These are phyloP conservation scores for Wolfiporia cocos DNA, from an alignment of 1,284 basidiomycete species.

Conservation along the genomic window DNA sequence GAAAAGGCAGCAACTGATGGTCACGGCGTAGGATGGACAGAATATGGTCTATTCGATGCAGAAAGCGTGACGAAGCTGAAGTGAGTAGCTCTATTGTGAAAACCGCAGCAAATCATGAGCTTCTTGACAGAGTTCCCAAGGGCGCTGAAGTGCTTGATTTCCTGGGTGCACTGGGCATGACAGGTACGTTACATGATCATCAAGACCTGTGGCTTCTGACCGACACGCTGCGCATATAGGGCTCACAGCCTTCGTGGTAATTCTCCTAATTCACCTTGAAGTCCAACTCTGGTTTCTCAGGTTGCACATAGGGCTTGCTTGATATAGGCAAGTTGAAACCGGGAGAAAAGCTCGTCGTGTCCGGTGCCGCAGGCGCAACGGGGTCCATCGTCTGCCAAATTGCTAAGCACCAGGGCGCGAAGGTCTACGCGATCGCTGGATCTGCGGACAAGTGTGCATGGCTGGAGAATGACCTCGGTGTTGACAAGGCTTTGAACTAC, in stretches of 20 bases:
- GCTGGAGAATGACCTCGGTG: conserved; percentile 76
- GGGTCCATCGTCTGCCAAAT: conserved; percentile 74
- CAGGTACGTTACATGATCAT: conserved; percentile 37
- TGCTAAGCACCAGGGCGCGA: conserved; percentile 68
- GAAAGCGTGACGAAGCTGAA: conserved; percentile 43
- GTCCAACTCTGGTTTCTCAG: background rate
- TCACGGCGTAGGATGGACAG: conserved; percentile 65
- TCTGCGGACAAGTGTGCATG: conserved; percentile 78
- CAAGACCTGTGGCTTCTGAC: background rate
- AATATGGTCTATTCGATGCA: conserved; percentile 64
- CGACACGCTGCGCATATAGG: conserved; percentile 33
- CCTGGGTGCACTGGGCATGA: conserved; percentile 68
- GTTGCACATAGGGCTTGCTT: conserved; percentile 59
- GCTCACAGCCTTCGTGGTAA: conserved; percentile 80
- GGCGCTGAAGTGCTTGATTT: conserved; percentile 67
- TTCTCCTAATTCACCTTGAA: conserved; percentile 11
- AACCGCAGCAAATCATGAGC: conserved; percentile 6
- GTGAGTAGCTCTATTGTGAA: conserved; percentile 27
- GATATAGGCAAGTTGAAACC: conserved; percentile 75
- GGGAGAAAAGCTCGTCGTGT: conserved; percentile 81
- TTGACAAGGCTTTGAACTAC: conserved; percentile 84
- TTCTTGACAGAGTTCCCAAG: conserved; percentile 38
- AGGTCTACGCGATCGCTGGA: conserved; percentile 82
- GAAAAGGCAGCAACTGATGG: too few relatives aligned
- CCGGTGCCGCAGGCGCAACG: conserved; percentile 87